A percentile compares a stretch with the other conserved stretches of the same genome.
These are phyloP conservation scores for Krasilnikovozyma curviuscula DNA, from an alignment of 768 basidiomycete species.

Conservation along the genomic window DNA sequence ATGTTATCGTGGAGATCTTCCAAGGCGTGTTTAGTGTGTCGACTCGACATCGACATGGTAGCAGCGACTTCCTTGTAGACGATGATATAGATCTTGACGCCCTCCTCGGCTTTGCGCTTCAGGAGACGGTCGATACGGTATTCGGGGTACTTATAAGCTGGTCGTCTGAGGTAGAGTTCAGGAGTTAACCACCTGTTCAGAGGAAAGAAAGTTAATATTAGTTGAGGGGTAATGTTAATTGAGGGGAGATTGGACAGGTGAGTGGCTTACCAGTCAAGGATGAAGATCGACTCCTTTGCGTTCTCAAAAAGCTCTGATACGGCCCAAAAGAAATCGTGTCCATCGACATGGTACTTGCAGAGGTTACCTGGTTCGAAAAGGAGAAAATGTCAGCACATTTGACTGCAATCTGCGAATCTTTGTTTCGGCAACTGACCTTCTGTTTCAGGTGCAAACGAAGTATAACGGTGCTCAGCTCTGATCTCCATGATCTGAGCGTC, in stretches of 20 bases:
- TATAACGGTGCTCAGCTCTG: slow-evolving; percentile 57
- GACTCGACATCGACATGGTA: slow-evolving; percentile 74
- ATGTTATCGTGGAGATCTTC: slow-evolving; percentile 76
- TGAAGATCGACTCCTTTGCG: slow-evolving; percentile 61
- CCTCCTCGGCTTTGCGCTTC: slow-evolving; percentile 71
- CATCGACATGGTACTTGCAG: slow-evolving; percentile 51
- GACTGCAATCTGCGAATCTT: too few species aligned
- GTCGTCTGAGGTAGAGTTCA: slow-evolving; percentile 77
- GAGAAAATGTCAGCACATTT: slow-evolving; percentile 44
- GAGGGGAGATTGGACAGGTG: background rate
- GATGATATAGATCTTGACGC: slow-evolving; percentile 75
- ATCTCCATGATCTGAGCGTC: slow-evolving; percentile 47
- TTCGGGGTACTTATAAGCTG: slow-evolving; percentile 62
- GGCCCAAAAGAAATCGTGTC: slow-evolving; percentile 94
- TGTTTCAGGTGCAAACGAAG: slow-evolving; percentile 51
- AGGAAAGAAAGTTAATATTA: background rate
- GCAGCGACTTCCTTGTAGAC: slow-evolving; percentile 92
- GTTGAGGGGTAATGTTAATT: background rate
- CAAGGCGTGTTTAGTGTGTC: slow-evolving; percentile 55
- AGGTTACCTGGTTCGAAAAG: background rate
- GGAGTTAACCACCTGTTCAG: slow-evolving; percentile 70
- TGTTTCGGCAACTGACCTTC: too few species aligned
- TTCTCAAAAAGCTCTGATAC: slow-evolving; percentile 59
- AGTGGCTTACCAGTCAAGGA: slow-evolving; percentile 37
- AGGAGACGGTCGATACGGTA: slow-evolving; percentile 76